Conservation (phyloP, 805 yeast species). For the Kodamaea restingae region DNA sequence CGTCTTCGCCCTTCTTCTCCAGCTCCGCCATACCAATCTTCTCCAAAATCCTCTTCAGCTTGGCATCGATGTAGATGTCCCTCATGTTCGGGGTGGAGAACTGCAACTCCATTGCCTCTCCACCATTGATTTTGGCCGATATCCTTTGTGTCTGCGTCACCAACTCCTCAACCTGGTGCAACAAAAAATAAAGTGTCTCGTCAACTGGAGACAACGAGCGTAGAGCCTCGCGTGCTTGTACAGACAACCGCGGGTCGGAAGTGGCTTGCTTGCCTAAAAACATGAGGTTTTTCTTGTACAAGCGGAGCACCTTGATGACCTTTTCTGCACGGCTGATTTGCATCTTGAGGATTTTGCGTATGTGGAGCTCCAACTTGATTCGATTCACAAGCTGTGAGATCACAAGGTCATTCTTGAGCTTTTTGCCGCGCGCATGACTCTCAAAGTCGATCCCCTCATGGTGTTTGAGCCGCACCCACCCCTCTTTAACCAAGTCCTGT, state of each 20-base stretch:
- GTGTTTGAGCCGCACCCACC: slow-evolving; percentile 65
- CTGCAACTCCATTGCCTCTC: slow-evolving; percentile 21
- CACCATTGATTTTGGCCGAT: slow-evolving; percentile 20
- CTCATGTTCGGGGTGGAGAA: slow-evolving; percentile 27
- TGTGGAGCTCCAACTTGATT: slow-evolving; percentile 40
- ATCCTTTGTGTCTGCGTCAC: slow-evolving; percentile 26
- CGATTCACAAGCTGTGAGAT: slow-evolving; percentile 33
- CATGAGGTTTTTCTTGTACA: slow-evolving; percentile 27
- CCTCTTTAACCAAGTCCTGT: slow-evolving; percentile 54
- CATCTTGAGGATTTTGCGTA: slow-evolving; percentile 38
- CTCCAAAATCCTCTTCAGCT: slow-evolving; percentile 31
- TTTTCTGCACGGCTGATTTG: slow-evolving; percentile 38
- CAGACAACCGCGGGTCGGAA: slow-evolving; percentile 16
- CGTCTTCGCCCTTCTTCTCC: slow-evolving; percentile 4
- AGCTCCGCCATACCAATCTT: slow-evolving; percentile 7
- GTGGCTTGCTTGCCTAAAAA: slow-evolving; percentile 20
- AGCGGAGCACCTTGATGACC: slow-evolving; percentile 28
- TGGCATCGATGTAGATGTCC: slow-evolving; percentile 39
- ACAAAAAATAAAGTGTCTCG: slow-evolving; percentile 43
- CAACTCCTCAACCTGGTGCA: slow-evolving; percentile 41
- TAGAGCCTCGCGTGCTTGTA: slow-evolving; percentile 23
- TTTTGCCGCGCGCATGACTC: slow-evolving; percentile 3
- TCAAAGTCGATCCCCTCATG: slow-evolving; percentile 50
- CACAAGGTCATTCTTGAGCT: slow-evolving; percentile 23
- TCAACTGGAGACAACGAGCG: slow-evolving; percentile 42